Evolutionary conservation across 345 rosid species (phyloP).

Genomic region (Eucalyptus dawsonii): DNA sequence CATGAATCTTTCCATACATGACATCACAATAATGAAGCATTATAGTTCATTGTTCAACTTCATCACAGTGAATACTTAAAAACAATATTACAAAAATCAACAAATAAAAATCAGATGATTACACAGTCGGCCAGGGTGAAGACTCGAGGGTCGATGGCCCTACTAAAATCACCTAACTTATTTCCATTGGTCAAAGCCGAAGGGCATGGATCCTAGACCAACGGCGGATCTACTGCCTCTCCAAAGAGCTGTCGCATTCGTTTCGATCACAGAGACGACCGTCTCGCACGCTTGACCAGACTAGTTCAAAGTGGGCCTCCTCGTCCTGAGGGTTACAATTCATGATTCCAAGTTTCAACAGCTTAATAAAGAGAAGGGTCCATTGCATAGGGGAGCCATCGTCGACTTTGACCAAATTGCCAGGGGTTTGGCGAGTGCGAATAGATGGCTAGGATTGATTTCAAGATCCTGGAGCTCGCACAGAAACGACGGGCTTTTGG

Average conservation of each 20-base stretch:
- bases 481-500: background rate
- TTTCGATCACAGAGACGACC: background rate
- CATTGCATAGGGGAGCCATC: background rate
- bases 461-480: background rate
- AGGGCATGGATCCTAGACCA: background rate
- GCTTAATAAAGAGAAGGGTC: background rate
- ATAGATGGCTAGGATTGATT: background rate
- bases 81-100: too few species aligned
- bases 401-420: background rate
- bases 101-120: background rate
- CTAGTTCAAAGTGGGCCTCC: background rate
- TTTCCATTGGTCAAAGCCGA: background rate
- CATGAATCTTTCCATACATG: too few species aligned
- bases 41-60: too few species aligned
- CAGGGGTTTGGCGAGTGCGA: background rate
- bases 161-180: background rate
- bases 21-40: too few species aligned
- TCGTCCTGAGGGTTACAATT: background rate
- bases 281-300: background rate
- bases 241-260: background rate
- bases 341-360: background rate
- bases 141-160: background rate
- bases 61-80: too few species aligned
- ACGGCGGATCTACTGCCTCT: background rate
- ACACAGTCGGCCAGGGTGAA: background rate